Evolutionary conservation across 306 rosid species (phyloP), one percentile per base, ranked within the genome.

Genomic region (Herpetospermum pedunculosum): DNA sequence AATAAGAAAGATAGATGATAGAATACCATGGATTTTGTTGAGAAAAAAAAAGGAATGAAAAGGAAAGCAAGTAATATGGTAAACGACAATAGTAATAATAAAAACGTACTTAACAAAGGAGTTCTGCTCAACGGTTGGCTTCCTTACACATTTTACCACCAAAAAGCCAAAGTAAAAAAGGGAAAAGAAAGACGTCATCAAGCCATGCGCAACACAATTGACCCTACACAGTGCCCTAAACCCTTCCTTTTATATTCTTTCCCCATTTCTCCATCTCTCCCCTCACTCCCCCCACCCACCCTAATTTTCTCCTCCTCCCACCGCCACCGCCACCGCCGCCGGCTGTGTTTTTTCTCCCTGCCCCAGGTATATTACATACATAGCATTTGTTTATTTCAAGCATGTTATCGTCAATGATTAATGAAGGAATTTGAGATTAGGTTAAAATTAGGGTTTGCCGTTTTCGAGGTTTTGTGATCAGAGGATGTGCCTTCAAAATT

Each of bases 201-300:
- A 86, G 41, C 93, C 97, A 92, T 87, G 97, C 97, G 97, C 97
- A 87, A 65, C 80, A 73, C 81, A 79, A 79, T 92, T 92, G 93
- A 91, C 85, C 97, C 97, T 86, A 72, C 81, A 76, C 23, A 21
- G 26, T 40, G 10, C 49, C 49, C 48, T 11, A 35, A 9, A 38
- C 60, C 72, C 29, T 37, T 43, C 77, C 57, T 78, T 82, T 80
- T 87, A 83, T 82, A 85, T 82, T 67, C 84, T 81, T 80, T 75
- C 58, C 76, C 52, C 76, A n/a, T 53, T 80, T 43, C 79, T 76
- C 79, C 29, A 77, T 30, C 47, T 6, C 26, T 11, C 63, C 38
- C 30, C 43, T 35, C n/a, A 28, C 40, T 62, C 44, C 54, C n/a
- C 34, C 25, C 62, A 19, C 35, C 32, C 37, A 34, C 78, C 70